phyloP scores from a whole-genome alignment of 1,284 basidiomycete genomes.

The Neolentinus lepideus region DNA sequence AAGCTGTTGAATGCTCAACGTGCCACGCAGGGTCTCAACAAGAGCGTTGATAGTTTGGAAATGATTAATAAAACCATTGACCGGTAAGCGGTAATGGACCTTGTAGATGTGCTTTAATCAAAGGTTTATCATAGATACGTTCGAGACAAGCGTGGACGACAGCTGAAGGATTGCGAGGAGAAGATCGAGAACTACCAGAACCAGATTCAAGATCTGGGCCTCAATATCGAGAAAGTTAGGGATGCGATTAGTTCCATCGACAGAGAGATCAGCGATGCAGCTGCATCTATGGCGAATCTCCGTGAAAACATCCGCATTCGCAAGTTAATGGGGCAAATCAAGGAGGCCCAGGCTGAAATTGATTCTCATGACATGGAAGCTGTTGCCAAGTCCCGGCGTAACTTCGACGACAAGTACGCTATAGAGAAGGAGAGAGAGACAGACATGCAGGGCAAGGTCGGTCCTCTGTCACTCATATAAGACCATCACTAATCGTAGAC shows the following conservation, averaged over 20 bases:
- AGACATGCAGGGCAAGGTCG: conserved; percentile 63
- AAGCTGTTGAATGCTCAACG: conserved; percentile 47
- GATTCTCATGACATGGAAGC: conserved; percentile 74
- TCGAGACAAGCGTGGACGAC: conserved; percentile 57
- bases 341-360: conserved; percentile 66
- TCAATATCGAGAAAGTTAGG: conserved; percentile 48
- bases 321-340: conserved; percentile 62
- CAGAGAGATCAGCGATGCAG: conserved; percentile 69
- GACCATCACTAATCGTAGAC: conserved; percentile 3
- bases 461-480: conserved; percentile 16
- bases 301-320: conserved; percentile 84
- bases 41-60: conserved; percentile 56
- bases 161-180: conserved; percentile 56
- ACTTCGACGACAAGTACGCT: conserved; percentile 80
- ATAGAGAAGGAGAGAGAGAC: conserved; percentile 67
- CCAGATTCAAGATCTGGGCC: conserved; percentile 49
- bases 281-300: conserved; percentile 66
- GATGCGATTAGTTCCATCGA: conserved; percentile 49
- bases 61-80: conserved; percentile 58
- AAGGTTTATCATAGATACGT: conserved; percentile 49
- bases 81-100: conserved; percentile 28
- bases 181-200: conserved; percentile 55
- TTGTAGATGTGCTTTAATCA: not conserved
- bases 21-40: conserved; percentile 57
- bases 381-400: conserved; percentile 72